Conservation (phyloP, 2,329 filamentous ascomycete genomes). For the Hirsutella rhossiliensis region DNA sequence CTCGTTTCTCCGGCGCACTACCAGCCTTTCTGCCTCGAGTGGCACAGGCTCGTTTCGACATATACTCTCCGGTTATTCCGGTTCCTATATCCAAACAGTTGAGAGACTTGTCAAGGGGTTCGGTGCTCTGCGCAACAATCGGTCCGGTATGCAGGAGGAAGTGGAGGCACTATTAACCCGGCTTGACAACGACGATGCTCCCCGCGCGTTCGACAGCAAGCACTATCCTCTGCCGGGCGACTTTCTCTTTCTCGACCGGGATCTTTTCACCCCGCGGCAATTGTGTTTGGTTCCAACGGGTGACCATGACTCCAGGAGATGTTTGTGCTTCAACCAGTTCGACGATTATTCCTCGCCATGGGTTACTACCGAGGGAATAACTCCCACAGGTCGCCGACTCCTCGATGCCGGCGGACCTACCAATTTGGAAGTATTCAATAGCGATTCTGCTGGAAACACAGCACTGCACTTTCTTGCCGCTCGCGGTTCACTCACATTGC, state of each 20-base stretch:
- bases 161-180: conserved; percentile 7
- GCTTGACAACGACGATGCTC: conserved; percentile 17
- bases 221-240: conserved; percentile 34
- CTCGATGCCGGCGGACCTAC: conserved; percentile 2
- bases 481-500: conserved; percentile 12
- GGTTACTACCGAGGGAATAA: conserved; percentile 14
- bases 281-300: conserved; percentile 6
- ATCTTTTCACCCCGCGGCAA: conserved; percentile 11
- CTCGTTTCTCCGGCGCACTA: conserved; percentile 19
- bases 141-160: conserved; percentile 12
- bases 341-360: conserved; percentile 16
- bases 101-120: conserved; percentile 25
- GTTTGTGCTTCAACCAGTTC: conserved; percentile 14
- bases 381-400: conserved; percentile 6
- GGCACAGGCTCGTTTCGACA: conserved; percentile 22
- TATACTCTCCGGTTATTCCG: conserved; percentile 18
- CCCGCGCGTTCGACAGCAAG: conserved; percentile 6
- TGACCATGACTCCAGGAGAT: conserved; percentile 14
- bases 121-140: conserved; percentile 15
- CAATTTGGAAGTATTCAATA: conserved; percentile 4
- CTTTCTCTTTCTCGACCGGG: conserved; percentile 25
- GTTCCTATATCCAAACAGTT: conserved; percentile 24
- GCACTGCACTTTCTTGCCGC: conserved; percentile 33
- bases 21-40: conserved; percentile 25
- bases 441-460: conserved; percentile 35